These are phyloP conservation scores for Citrus australasica DNA, from an alignment of 345 rosid species.

Conservation along the genomic window DNA sequence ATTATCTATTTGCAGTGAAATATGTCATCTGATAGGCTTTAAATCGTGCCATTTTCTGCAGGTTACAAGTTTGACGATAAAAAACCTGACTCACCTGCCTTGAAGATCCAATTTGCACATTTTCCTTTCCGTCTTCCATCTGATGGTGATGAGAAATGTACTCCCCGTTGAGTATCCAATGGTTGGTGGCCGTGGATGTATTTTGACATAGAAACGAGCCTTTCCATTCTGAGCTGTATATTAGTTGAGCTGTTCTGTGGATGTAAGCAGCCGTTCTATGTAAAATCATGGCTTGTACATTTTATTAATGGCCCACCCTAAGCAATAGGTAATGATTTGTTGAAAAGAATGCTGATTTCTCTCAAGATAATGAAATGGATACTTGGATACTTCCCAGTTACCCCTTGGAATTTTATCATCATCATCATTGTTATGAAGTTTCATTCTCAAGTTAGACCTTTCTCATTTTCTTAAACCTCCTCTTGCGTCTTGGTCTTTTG, in stretches of 20 bases:
- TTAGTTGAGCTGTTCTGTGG: background rate
- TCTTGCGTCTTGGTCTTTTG: too few relatives aligned
- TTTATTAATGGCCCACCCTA: background rate
- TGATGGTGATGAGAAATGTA: slow-evolving; percentile 16
- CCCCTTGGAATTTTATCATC: too few relatives aligned
- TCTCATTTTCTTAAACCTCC: too few relatives aligned
- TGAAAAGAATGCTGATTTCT: background rate
- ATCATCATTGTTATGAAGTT: too few relatives aligned
- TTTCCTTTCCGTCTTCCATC: slow-evolving; percentile 42
- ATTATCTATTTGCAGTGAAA: background rate
- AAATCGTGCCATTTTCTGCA: slow-evolving; percentile 18
- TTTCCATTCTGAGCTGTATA: background rate
- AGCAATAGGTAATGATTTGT: background rate
- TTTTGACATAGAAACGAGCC: background rate
- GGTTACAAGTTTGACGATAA: slow-evolving; percentile 60
- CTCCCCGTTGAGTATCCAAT: background rate
- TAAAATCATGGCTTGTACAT: background rate
- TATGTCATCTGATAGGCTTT: slow-evolving; percentile 1
- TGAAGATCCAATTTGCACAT: slow-evolving; percentile 43
- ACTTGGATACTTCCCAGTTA: background rate
- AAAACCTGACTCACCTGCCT: slow-evolving; percentile 35
- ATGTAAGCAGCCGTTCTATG: background rate
- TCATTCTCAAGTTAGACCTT: too few relatives aligned
- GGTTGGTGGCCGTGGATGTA: background rate
- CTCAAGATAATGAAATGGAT: background rate